Evolutionary conservation across 164 flowering plant genomes (phyloP).

Genomic region (Piper longum): DNA sequence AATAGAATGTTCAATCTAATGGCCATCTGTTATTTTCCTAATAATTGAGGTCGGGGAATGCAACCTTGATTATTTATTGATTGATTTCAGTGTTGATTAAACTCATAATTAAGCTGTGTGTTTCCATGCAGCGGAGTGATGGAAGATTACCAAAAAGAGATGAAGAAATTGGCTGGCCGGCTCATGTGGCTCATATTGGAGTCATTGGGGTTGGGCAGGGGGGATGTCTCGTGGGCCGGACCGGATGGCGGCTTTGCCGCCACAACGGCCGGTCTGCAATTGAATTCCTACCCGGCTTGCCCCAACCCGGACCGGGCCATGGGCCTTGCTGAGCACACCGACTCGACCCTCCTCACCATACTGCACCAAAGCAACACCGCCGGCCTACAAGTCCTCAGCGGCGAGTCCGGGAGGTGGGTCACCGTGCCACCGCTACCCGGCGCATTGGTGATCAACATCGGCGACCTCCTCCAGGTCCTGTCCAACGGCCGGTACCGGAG

Average conservation of each 20-base stretch:
- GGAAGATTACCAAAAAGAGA: constrained; percentile 54
- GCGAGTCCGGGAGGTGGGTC: constrained; percentile 44
- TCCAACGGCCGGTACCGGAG: constrained; percentile 56
- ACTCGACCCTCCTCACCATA: constrained; percentile 72
- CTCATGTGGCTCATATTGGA: constrained; percentile 50
- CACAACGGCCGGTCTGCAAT: constrained; percentile 36
- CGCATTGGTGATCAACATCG: constrained; percentile 61
- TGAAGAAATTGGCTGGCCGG: constrained; percentile 47
- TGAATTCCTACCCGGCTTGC: constrained; percentile 83
- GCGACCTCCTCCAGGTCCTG: constrained; percentile 72
- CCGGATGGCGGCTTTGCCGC: constrained; percentile 21
- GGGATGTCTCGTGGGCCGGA: constrained; percentile 60
- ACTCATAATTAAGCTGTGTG: neutral
- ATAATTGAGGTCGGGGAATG: too few species aligned
- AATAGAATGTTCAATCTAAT: too few species aligned
- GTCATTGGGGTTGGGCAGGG: constrained; percentile 40
- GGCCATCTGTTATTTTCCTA: neutral
- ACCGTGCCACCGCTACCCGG: constrained; percentile 54
- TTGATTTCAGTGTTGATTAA: too few species aligned
- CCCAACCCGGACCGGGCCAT: constrained; percentile 90
- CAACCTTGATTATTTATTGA: too few species aligned
- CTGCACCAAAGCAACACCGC: constrained; percentile 63
- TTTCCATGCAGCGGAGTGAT: constrained; percentile 36
- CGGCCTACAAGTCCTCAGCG: constrained; percentile 58
- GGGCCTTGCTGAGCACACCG: constrained; percentile 92